Percentiles rank a stretch among this genome's conserved stretches.
phyloP scores from a whole-genome alignment of 2,329 filamentous ascomycete genomes.

The Blumeriella jaapii region DNA sequence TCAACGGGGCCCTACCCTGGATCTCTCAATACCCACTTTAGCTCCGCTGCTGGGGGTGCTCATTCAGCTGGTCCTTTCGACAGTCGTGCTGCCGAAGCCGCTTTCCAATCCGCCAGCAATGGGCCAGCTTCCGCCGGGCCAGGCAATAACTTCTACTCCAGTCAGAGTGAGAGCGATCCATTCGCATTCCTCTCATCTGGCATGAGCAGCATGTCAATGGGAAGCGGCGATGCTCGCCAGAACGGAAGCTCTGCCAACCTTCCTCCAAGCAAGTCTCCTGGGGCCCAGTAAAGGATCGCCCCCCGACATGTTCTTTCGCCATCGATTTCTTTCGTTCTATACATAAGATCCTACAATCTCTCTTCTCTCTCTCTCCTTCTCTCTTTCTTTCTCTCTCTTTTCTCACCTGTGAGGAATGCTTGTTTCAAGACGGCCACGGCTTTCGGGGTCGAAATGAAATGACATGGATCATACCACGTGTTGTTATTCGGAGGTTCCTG shows the following conservation, averaged over 20 bases:
- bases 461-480: slow-evolving; percentile 18
- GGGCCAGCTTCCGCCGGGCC: slow-evolving; percentile 66
- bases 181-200: slow-evolving; percentile 70
- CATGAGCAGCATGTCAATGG: slow-evolving; percentile 62
- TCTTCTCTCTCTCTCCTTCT: too few relatives aligned
- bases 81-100: slow-evolving; percentile 84
- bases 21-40: slow-evolving; percentile 68
- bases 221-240: slow-evolving; percentile 51
- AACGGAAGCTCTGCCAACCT: slow-evolving; percentile 37
- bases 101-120: slow-evolving; percentile 82
- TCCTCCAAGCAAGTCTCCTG: slow-evolving; percentile 28
- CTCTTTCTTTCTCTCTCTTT: too few relatives aligned
- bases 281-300: slow-evolving; percentile 18
- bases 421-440: slow-evolving; percentile 28
- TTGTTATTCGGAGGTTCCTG: slow-evolving; percentile 21
- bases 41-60: slow-evolving; percentile 62
- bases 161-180: slow-evolving; percentile 56
- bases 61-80: slow-evolving; percentile 84
- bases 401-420: slow-evolving; percentile 22
- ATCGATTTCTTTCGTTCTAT: slow-evolving; percentile 22
- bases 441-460: slow-evolving; percentile 25
- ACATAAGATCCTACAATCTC: slow-evolving; percentile 19
- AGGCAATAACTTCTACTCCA: slow-evolving; percentile 56
- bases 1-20: slow-evolving; percentile 64
- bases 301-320: slow-evolving; percentile 15